Percentiles rank a stretch among this genome's conserved stretches.
These are phyloP conservation scores for Lentinula boryana DNA, from an alignment of 768 basidiomycete genomes.

Conservation along the genomic window DNA sequence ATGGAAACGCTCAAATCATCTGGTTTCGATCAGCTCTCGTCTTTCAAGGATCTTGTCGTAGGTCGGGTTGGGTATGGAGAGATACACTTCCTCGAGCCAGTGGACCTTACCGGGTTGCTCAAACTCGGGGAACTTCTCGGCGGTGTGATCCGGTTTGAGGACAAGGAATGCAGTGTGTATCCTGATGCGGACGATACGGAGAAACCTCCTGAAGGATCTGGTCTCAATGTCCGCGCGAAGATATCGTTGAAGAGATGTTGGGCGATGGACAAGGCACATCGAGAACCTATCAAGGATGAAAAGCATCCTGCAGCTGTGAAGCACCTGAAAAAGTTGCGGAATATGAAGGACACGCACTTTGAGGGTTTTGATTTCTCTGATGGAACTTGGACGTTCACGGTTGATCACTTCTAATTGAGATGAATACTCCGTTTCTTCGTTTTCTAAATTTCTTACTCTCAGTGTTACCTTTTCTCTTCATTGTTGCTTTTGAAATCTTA, in stretches of 20 bases:
- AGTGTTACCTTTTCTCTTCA: background rate
- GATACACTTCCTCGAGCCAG: constrained; percentile 73
- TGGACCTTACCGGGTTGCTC: constrained; percentile 81
- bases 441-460: background rate
- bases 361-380: constrained; percentile 71
- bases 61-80: constrained; percentile 91
- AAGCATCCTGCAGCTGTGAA: constrained; percentile 62
- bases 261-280: constrained; percentile 86
- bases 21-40: constrained; percentile 66
- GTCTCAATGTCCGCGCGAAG: constrained; percentile 83
- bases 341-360: constrained; percentile 83
- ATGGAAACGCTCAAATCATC: constrained; percentile 64
- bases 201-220: constrained; percentile 78
- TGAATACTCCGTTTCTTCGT: background rate
- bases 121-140: constrained; percentile 80
- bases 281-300: constrained; percentile 83
- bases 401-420: constrained; percentile 78
- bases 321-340: constrained; percentile 75
- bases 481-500: no score
- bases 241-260: constrained; percentile 79
- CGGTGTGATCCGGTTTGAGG: constrained; percentile 81
- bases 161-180: constrained; percentile 92
- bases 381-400: constrained; percentile 91
- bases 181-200: constrained; percentile 82
- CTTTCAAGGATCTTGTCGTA: constrained; percentile 74